Base-by-base conservation (phyloP, 2,329 filamentous ascomycete species). In the Arthrinium phaeospermum region DNA sequence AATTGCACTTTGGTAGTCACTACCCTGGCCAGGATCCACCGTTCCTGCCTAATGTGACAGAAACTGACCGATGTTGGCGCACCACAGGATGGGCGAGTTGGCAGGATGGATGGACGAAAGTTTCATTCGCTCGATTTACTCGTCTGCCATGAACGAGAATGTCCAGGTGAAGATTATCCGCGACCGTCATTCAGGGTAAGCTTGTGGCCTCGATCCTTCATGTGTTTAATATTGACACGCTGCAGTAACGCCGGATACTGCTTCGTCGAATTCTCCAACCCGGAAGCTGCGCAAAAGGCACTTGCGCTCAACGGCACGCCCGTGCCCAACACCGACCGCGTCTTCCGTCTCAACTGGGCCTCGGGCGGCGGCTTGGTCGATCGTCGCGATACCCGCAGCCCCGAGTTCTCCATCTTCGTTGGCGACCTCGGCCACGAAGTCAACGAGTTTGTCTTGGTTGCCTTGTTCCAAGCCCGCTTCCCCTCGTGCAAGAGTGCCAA, bases 161-260 rank as follows among this genome's bases (percentile, higher is more conserved):
- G 96, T 99, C 79, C 98, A 98, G 79, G 96, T 99, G 78, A 99
- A 99, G 90, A 98, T 99, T 89, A 99, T 99, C 80, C 94, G 96
- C 76, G 96, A 99, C 87, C 98, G 98, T 85, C 98, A 98, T 84
- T 98, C 96, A 81, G 96, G 96, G 95, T 98, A 84, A 71, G 86
- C 70, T 19, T 30, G 14, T 41, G 37, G 57, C 19, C 10, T 69
- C 45, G 71, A n/a, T 47, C n/a, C 24, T 41, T 19, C 34, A 41
- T 10, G 5, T 41, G 8, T 10, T 10, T 27, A 27, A 70, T 68
- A 47, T 75, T 82, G 57, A 81, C 73, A 69, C 13, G 46, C 24
- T 70, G 45, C 81, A 97, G 94, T 79, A 99, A 98, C 83, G 96
- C 96, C 75, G 96, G 96, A 74, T 99, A 99, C 86, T 99, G 96